Evolutionary conservation across 192 early-diverging fungal genomes (phyloP).

Genomic region (Geranomyces michiganensis): DNA sequence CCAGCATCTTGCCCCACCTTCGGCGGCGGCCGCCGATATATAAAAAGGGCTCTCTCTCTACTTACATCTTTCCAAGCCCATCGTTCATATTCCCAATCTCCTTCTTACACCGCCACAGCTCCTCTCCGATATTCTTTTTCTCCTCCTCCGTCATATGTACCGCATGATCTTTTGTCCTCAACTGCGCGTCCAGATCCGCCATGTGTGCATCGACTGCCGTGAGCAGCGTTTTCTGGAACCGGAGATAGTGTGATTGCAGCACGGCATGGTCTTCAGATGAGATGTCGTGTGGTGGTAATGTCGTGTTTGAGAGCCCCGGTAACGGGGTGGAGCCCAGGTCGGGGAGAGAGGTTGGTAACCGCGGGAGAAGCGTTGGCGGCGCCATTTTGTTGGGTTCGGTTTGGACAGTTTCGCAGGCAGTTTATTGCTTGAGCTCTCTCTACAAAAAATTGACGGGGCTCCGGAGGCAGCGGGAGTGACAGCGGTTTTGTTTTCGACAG

Average conservation of each 20-base stretch:
- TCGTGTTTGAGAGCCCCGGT: too few species aligned
- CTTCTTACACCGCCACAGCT: constrained; percentile 47
- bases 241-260: constrained; percentile 46
- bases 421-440: too few species aligned
- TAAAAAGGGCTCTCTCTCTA: background rate
- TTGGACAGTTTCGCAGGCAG: too few species aligned
- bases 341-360: background rate
- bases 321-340: background rate
- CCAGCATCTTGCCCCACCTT: too few species aligned
- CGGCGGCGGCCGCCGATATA: too few species aligned
- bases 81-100: constrained; percentile 53
- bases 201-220: constrained; percentile 51
- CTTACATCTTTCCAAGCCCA: constrained; percentile 45
- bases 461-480: too few species aligned
- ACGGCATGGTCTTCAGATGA: constrained; percentile 37
- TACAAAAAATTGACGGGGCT: too few species aligned
- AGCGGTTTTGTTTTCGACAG: too few species aligned
- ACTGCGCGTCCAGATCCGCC: constrained; percentile 39
- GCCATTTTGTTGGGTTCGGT: background rate
- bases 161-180: constrained; percentile 45
- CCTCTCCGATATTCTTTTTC: constrained; percentile 49
- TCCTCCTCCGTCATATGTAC: constrained; percentile 44
- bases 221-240: constrained; percentile 48
- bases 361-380: background rate
- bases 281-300: background rate